These are phyloP conservation scores for Paecilomyces formosus DNA, from an alignment of 2,329 filamentous ascomycete species.

Conservation along the genomic window DNA sequence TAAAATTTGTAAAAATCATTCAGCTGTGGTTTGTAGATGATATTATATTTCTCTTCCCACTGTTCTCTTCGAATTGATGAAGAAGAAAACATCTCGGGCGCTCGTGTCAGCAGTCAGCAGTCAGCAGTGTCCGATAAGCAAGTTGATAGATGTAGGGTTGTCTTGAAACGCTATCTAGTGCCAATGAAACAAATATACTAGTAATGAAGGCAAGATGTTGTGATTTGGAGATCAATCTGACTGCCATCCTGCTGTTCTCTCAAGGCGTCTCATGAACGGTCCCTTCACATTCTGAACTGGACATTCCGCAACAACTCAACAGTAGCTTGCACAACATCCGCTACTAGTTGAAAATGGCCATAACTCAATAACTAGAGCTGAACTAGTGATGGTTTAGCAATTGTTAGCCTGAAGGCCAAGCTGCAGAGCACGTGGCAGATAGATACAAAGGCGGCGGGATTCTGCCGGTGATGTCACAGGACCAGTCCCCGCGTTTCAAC, in stretches of 20 bases:
- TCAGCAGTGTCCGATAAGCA: background rate
- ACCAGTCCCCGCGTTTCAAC: background rate
- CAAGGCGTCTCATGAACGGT: too few relatives aligned
- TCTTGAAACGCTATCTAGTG: too few relatives aligned
- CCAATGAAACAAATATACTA: too few relatives aligned
- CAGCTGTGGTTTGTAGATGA: background rate
- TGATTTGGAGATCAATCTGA: too few relatives aligned
- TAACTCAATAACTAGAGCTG: too few relatives aligned
- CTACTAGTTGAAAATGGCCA: too few relatives aligned
- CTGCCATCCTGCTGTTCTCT: too few relatives aligned
- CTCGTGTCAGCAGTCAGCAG: too few relatives aligned
- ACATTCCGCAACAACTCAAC: too few relatives aligned
- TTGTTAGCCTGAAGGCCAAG: background rate
- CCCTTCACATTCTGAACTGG: too few relatives aligned
- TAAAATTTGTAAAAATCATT: background rate
- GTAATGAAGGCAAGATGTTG: too few relatives aligned
- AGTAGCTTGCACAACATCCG: too few relatives aligned
- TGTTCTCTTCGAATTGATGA: background rate
- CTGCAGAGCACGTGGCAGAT: background rate
- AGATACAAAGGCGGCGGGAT: constrained; percentile 1
- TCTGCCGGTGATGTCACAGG: constrained; percentile 7
- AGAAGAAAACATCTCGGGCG: background rate
- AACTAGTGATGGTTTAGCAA: background rate
- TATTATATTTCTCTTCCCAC: background rate
- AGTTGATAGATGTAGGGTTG: background rate